Evolutionary conservation across 768 basidiomycete genomes (phyloP), one percentile per base, ranked within the genome.

Genomic region (Auriculariales sp.): DNA sequence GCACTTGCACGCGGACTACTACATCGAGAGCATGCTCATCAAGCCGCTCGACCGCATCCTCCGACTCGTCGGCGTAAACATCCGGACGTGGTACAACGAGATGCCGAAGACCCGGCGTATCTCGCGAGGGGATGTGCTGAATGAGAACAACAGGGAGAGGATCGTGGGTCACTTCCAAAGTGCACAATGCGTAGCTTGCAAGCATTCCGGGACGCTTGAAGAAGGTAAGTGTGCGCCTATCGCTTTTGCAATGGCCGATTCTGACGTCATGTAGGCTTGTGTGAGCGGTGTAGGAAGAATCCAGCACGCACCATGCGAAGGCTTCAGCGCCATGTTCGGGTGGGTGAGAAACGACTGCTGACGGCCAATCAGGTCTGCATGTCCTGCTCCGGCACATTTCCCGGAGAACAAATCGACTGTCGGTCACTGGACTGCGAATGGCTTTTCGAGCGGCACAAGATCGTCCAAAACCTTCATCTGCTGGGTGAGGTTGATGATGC

Each of bases 11-110:
- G 82, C 81, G 3, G 62, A 71, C 10, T 95, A 97, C 62, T 98
- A 99, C 62, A 93, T 99, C 57, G 74, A 76, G 0, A 71, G 77
- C 39, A 80, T 92, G 14, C 71, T 98, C 42, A 89, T 98, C 36
- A 90, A 89, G 7, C 91, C 94, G 0, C 61, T 99, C 54, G 84
- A 87, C 52, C 77, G 95, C 42, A 77, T 99, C 39, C 89, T 98
- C 70, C 90, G 83, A 56, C 77, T 98, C 22, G 71, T 93, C 29
- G 93, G 94, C 14, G 90, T 44, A 83, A 84, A 95, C 60, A 81
- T 94, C 25, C 73, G 74, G 48, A 68, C 71, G 35, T 98, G 94
- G 94, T 97, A 79, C 59, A 72, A 82, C 46, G 80, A 83, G 27
- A 91, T 93, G 89, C 86, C 89, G 2, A 79, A 78, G 60, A 66